Base-by-base conservation (phyloP, 2,329 filamentous ascomycete genomes). In the Ceratocystis diversiconidia region DNA sequence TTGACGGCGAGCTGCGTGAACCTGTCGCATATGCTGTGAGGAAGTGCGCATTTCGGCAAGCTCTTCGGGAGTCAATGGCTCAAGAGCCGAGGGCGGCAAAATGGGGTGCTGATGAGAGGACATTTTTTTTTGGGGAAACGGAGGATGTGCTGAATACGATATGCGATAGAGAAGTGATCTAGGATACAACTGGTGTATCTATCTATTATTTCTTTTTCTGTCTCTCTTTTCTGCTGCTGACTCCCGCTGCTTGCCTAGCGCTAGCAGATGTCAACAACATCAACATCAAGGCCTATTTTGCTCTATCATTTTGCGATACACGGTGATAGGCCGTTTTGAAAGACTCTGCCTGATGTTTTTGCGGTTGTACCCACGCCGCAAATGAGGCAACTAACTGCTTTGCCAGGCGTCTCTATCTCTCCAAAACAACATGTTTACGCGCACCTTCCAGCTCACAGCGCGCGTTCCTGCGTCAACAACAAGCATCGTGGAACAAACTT, bases 391-490 rank as follows among this genome's bases (percentile, higher is more conserved):
- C 15, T 57, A 28, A 6, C 52, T 30, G 1, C 10, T 41, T 41
- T 41, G 36, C 10, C 36, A 41, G 10, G 36, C 3, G 10, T 4
- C 36, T 12, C 10, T 41, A 41, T 41, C 3, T 12, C 36, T 41
- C 10, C 36, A 41, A 41, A 41, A 41, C 36, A 41, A 41, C 36
- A 41, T 41, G 25, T 30, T 57, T 57, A 30, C 52, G 52, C 52
- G 52, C 22, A 28, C 52, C 52, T 57, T 57, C 52, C 52, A 8
- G 6, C 7, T 28, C 8, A 7, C 52, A n/a, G 12, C 3, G 25
- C 52, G 52, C 52, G 52, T 30, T 30, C 52, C 52, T 57, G 52
- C 52, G 17, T 17, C 52, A 57, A 57, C 52, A 57, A 57, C 52
- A 57, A 30, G 25, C 52, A 57, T 30, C 52, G 25, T 30, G 28